Base-by-base conservation (phyloP, 257 asterid species). In the Petunia axillaris region DNA sequence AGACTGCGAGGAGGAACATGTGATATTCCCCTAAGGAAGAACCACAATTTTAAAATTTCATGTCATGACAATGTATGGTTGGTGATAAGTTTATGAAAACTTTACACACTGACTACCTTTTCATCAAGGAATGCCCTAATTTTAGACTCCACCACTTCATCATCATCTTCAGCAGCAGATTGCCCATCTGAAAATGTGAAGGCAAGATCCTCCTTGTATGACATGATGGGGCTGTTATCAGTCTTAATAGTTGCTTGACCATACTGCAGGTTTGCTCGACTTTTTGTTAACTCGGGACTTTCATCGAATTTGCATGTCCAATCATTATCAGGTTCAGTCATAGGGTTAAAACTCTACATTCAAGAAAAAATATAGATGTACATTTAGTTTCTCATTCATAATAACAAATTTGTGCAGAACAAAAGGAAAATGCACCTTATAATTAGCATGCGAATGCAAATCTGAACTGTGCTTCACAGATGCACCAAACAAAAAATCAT, bases 101-200 rank as follows among this genome's bases (percentile, higher is more conserved):
- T 76, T 54, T 36, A 68, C 78, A 64, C 67, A 39, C 6, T 52
- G 35, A 78, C 83, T 79, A 96, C 99, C 98, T 96, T 96, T 87
- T 89, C 99, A 80, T 89, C 97, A 63, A 96, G 95, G 87, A 96
- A 96, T 52, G 93, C 97, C 85, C 91, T 89, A 84, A 96, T 96
- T 88, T 91, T 96, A 16, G 98, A 84, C 82, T 96, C 99, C 36
- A 98, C 94, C 62, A 84, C 89, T 88, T 91, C 98, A 13, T 94
- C 98, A 46, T 96, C 98, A 65, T 96, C 98, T 80, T 93, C 98
- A 64, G 87, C 75, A 79, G 79, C 91, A 25, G 86, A 78, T 67
- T 86, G 93, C 77, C 91, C 97, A 55, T 78, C 77, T 48, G 95
- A 90, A 88, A 93, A 91, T 78, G 99, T 82, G 79, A 90, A 93